Percentiles rank a stretch among this genome's conserved stretches.
Conservation (phyloP, 768 basidiomycete genomes). For the Suillus discolor region DNA sequence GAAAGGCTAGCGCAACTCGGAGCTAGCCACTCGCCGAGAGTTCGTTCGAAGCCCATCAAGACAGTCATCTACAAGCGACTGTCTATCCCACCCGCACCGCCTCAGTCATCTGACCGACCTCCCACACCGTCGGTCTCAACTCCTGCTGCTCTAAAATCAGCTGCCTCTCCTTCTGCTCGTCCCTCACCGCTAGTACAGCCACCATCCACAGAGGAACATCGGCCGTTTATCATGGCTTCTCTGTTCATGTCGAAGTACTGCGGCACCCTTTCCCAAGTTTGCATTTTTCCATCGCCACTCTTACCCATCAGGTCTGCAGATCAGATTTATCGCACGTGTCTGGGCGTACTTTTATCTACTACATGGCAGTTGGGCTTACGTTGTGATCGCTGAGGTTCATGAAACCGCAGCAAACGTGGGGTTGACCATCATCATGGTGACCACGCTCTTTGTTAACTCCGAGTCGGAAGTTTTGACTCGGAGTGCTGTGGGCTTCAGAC, state of each 20-base stretch:
- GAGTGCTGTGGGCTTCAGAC: slow-evolving; percentile 39
- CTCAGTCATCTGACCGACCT: slow-evolving; percentile 12
- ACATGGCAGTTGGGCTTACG: too few species aligned
- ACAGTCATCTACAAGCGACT: slow-evolving; percentile 46
- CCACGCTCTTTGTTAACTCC: slow-evolving; percentile 38
- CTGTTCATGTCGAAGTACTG: slow-evolving; percentile 79
- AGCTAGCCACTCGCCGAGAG: too few species aligned
- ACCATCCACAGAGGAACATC: slow-evolving; percentile 28
- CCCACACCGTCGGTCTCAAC: background rate
- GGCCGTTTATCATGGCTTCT: slow-evolving; percentile 48
- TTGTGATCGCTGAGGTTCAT: too few species aligned
- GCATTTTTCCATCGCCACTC: too few species aligned
- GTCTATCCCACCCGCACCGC: slow-evolving; percentile 16
- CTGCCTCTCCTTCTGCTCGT: slow-evolving; percentile 35
- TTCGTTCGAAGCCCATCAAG: slow-evolving; percentile 30
- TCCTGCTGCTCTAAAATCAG: slow-evolving; percentile 10
- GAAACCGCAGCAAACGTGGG: too few species aligned
- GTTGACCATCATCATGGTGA: slow-evolving; percentile 29
- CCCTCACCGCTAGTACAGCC: slow-evolving; percentile 13
- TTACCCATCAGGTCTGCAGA: too few species aligned
- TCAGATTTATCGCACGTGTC: too few species aligned
- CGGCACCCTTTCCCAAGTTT: slow-evolving; percentile 53
- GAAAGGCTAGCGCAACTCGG: too few species aligned
- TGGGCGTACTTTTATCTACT: too few species aligned
- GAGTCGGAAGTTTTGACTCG: too few species aligned